Evolutionary conservation across 257 asterid species (phyloP), one percentile per base, ranked within the genome.

Genomic region (Gentiana straminea): DNA sequence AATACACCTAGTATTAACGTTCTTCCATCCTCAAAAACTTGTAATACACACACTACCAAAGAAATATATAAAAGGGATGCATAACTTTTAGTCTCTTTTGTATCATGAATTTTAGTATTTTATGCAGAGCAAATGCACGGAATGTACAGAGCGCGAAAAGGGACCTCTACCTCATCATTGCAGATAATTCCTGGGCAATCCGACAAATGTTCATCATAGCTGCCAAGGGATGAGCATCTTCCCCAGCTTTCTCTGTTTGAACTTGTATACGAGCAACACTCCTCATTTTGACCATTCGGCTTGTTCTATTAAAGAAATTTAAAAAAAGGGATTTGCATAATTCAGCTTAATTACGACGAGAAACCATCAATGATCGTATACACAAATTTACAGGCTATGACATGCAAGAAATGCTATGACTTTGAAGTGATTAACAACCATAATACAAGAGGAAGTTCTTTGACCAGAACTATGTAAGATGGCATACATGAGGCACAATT

Each of bases 181-280:
- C 69, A 70, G 64, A 75, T 65, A 60, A 55, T 64, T 51, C 55
- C 71, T 3, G 77, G 67, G 58, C 74, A 66, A 60, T 76, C 77
- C 68, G 66, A 49, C 47, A 81, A 70, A 70, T 79, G 78, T 47
- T 64, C 77, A 53, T 76, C 86, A 57, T 91, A 86, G 12, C 95
- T 83, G 61, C 98, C 96, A 39, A 85, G 80, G 56, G 94, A 88
- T 5, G 94, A 84, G 88, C 96, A 85, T 72, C 98, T 75, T 72
- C 98, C 98, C 97, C 98, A 92, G 58, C 98, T 87, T 61, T 87
- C 97, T 75, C 92, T 79, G 52, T 82, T 92, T 41, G 98, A 92
- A 79, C 95, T 92, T 58, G 97, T 81, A 77, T 75, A 83, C 8
- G 98, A 92, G 75, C 82, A 85, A 57, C 94, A 83, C 71, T 87